Evolutionary conservation across 2,329 filamentous ascomycete species (phyloP).

Genomic region (Cryphonectria japonica): DNA sequence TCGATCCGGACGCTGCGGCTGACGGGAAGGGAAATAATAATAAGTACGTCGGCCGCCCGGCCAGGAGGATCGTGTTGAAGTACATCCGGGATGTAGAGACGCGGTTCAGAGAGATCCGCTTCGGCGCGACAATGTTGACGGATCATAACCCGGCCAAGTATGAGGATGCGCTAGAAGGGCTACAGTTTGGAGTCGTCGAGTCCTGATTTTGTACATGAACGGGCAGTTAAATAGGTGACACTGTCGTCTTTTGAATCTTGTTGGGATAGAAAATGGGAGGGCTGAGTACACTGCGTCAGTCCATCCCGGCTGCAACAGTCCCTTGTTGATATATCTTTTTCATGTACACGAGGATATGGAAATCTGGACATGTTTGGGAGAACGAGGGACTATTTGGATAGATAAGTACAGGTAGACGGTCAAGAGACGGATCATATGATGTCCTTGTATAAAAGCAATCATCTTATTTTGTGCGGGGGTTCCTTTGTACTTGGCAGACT

Average conservation of each 20-base stretch:
- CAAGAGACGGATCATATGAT: too few relatives aligned
- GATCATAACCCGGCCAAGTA: constrained; percentile 78
- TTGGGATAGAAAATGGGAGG: background rate
- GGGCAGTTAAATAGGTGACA: too few relatives aligned
- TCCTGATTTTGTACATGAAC: constrained; percentile 11
- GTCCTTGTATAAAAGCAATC: too few relatives aligned
- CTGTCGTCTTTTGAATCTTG: background rate
- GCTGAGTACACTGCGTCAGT: background rate
- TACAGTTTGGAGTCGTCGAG: constrained; percentile 54
- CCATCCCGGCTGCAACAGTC: background rate
- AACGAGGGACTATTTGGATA: too few relatives aligned
- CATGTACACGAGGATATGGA: too few relatives aligned
- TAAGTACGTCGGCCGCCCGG: constrained; percentile 61
- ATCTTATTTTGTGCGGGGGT: too few relatives aligned
- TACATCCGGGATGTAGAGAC: constrained; percentile 73
- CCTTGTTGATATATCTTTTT: background rate
- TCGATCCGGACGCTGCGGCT: constrained; percentile 40
- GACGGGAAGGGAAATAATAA: background rate
- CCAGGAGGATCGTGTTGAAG: constrained; percentile 69
- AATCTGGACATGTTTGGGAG: too few relatives aligned
- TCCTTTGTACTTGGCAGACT: too few relatives aligned
- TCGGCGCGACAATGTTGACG: constrained; percentile 73
- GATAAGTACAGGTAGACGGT: too few relatives aligned
- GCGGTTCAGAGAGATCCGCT: constrained; percentile 70
- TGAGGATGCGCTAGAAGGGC: constrained; percentile 67